phyloP scores from a whole-genome alignment of 2,329 filamentous ascomycete species.

The Botryotinia calthae region DNA sequence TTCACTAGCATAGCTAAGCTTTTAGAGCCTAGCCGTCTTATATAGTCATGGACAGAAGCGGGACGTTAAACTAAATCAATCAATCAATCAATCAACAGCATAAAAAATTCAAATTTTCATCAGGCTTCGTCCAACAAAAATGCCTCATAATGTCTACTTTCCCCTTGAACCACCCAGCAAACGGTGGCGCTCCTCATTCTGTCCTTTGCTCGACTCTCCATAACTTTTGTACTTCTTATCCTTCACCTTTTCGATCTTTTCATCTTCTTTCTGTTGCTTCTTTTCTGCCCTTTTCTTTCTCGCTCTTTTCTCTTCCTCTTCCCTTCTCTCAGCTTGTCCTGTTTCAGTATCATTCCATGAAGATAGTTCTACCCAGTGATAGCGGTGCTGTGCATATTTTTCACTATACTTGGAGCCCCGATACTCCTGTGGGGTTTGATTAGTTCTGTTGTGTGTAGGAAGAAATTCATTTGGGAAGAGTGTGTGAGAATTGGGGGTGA shows the following conservation, averaged over 20 bases:
- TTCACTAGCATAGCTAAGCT: too few relatives aligned
- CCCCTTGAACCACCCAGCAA: not conserved
- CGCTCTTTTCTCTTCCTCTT: not conserved
- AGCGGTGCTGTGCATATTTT: not conserved
- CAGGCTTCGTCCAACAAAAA: not conserved
- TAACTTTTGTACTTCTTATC: not conserved
- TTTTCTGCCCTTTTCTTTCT: not conserved
- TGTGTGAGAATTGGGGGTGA: not conserved
- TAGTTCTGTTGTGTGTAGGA: not conserved
- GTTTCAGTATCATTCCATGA: too few relatives aligned
- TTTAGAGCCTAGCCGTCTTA: too few relatives aligned
- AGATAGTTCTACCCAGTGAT: too few relatives aligned
- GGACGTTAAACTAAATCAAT: too few relatives aligned
- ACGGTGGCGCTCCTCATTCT: not conserved
- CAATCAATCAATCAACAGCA: too few relatives aligned
- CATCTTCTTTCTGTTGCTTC: not conserved
- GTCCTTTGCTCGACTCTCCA: not conserved
- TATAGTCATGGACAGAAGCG: too few relatives aligned
- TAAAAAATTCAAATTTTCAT: not conserved
- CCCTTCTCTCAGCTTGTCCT: not conserved
- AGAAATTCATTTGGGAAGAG: not conserved
- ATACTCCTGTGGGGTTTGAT: not conserved
- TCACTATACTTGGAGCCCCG: too few relatives aligned
- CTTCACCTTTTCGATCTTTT: not conserved
- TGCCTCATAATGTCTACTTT: not conserved